A percentile compares a stretch with the other conserved stretches of the same genome.
Conservation (phyloP, 139 green algal genomes). For the Prasinococcaceae sp. region DNA sequence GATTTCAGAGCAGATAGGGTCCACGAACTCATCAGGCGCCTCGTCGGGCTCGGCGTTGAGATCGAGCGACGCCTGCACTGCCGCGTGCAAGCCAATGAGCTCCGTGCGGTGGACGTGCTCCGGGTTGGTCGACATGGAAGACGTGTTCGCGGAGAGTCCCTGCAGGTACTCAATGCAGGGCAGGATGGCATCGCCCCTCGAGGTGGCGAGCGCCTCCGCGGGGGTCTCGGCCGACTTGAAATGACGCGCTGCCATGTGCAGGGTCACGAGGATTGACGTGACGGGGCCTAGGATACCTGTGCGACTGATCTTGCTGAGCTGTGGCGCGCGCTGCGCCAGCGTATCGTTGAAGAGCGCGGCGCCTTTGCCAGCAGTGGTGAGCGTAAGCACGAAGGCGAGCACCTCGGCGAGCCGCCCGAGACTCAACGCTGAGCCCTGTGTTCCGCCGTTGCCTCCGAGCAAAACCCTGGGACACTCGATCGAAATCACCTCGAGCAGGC, state of each 20-base stretch:
- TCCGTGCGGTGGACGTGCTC: not conserved
- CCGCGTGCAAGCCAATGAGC: not conserved
- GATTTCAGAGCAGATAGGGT: constrained; percentile 27
- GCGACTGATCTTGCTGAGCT: constrained; percentile 22
- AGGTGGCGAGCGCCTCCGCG: not conserved
- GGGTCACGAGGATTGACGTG: constrained; percentile 32
- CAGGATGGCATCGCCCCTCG: not conserved
- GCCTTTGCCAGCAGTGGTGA: constrained; percentile 40
- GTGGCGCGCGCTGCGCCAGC: not conserved
- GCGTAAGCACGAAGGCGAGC: constrained; percentile 54
- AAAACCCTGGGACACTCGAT: constrained; percentile 27
- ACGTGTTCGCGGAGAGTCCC: not conserved
- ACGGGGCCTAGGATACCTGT: constrained; percentile 35
- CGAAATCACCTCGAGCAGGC: constrained; percentile 57
- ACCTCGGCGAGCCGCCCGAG: constrained; percentile 52
- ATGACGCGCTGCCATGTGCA: constrained; percentile 17
- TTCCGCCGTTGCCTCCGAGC: constrained; percentile 4
- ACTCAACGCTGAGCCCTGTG: constrained; percentile 34
- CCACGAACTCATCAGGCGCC: constrained; percentile 38
- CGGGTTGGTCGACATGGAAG: not conserved
- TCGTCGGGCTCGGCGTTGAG: not conserved
- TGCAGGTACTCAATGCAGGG: constrained; percentile 7
- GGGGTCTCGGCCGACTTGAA: not conserved
- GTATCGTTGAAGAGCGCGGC: constrained; percentile 19
- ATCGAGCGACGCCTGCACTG: not conserved